Evolutionary conservation across 352 stramenopile species (phyloP).

Genomic region (Phytophthora agathidicida): DNA sequence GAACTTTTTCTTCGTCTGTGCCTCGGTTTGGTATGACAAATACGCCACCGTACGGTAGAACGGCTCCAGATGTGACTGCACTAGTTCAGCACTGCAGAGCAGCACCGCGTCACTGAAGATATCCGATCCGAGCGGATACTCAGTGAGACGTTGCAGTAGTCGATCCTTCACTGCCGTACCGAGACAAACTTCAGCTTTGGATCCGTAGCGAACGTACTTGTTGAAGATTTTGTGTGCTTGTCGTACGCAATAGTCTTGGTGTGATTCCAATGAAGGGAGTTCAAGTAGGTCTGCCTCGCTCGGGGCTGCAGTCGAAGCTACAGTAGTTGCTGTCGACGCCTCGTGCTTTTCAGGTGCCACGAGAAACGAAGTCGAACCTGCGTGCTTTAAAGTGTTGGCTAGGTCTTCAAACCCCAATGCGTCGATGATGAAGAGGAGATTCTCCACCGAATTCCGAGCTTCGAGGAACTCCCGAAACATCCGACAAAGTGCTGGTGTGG

Average conservation of each 20-base stretch:
- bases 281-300: background rate
- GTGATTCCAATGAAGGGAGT: slow-evolving; percentile 27
- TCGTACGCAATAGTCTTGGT: slow-evolving; percentile 63
- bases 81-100: slow-evolving; percentile 63
- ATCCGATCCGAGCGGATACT: slow-evolving; percentile 51
- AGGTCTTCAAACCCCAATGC: slow-evolving; percentile 71
- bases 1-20: slow-evolving; percentile 14
- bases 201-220: slow-evolving; percentile 78
- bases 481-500: slow-evolving; percentile 47
- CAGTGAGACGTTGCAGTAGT: slow-evolving; percentile 46
- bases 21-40: slow-evolving; percentile 43
- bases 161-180: slow-evolving; percentile 49
- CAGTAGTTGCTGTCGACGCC: background rate
- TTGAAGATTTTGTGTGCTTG: slow-evolving; percentile 81
- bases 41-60: slow-evolving; percentile 62
- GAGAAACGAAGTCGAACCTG: slow-evolving; percentile 6
- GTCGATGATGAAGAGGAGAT: slow-evolving; percentile 72
- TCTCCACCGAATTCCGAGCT: slow-evolving; percentile 62
- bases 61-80: slow-evolving; percentile 62
- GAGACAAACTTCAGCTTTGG: slow-evolving; percentile 70
- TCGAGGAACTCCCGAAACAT: slow-evolving; percentile 69
- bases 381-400: slow-evolving; percentile 55
- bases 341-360: slow-evolving; percentile 8
- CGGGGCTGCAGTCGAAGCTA: background rate
- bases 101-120: slow-evolving; percentile 69